Percentiles rank a stretch among this genome's conserved stretches.
phyloP scores from a whole-genome alignment of 257 asterid species.

The Scutellaria baicalensis region DNA sequence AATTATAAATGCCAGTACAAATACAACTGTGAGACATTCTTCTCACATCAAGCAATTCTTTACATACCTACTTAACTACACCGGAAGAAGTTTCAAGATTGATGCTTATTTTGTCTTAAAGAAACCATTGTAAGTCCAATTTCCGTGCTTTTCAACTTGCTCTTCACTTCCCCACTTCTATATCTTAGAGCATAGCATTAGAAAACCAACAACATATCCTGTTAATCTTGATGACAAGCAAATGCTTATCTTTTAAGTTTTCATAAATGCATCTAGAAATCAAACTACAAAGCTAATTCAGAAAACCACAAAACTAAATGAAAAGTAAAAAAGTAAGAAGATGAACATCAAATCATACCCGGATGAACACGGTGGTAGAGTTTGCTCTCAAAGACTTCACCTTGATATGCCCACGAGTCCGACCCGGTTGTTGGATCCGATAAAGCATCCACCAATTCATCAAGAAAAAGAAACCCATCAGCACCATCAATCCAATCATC shows the following conservation, averaged over 20 bases:
- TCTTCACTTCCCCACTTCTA: neutral
- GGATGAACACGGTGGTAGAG: constrained; percentile 51
- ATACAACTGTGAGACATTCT: neutral
- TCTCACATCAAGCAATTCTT: neutral
- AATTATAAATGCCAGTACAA: neutral
- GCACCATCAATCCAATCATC: constrained; percentile 30
- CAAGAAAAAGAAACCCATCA: constrained; percentile 37
- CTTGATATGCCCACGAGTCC: constrained; percentile 26
- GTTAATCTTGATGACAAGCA: neutral
- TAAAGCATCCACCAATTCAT: constrained; percentile 80
- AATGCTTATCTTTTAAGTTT: neutral
- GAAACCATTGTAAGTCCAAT: neutral
- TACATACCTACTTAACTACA: neutral
- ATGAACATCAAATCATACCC: constrained; percentile 36
- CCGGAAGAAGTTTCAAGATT: neutral
- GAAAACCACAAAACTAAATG: neutral
- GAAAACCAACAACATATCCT: constrained; percentile 1
- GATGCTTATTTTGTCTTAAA: neutral
- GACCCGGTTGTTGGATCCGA: constrained; percentile 61
- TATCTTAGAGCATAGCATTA: neutral
- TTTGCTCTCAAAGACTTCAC: constrained; percentile 48
- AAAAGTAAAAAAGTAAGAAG: neutral
- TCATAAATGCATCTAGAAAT: constrained; percentile 1
- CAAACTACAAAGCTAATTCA: constrained; percentile 10
- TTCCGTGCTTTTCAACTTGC: neutral